Evolutionary conservation across 164 flowering plant species (phyloP).

Genomic region (Sextonia rubra): DNA sequence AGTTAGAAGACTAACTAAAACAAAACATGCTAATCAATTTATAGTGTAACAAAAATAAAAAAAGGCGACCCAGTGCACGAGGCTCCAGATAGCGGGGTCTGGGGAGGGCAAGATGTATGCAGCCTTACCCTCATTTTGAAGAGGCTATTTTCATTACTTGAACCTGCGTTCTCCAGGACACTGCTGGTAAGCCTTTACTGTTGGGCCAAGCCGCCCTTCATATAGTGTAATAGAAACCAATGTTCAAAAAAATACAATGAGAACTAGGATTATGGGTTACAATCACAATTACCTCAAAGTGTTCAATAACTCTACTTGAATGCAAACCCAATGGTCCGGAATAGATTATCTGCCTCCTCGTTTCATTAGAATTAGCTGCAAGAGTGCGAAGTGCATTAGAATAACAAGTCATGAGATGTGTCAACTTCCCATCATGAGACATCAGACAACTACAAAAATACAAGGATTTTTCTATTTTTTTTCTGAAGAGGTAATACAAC

Average conservation of each 20-base stretch:
- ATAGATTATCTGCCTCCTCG: conserved; percentile 51
- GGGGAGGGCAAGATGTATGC: too few relatives aligned
- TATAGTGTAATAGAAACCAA: too few relatives aligned
- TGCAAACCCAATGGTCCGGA: conserved; percentile 57
- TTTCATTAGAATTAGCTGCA: conserved; percentile 58
- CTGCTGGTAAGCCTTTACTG: too few relatives aligned
- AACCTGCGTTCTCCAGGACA: too few relatives aligned
- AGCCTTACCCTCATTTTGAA: too few relatives aligned
- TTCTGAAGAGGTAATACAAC: background rate
- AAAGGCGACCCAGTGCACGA: too few relatives aligned
- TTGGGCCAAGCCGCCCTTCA: too few relatives aligned
- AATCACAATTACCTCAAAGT: conserved; percentile 46
- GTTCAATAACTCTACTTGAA: conserved; percentile 48
- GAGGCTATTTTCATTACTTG: too few relatives aligned
- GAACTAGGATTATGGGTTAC: background rate
- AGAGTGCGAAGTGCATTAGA: background rate
- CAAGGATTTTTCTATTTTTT: background rate
- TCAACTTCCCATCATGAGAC: background rate
- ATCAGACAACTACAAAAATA: background rate
- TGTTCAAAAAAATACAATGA: background rate
- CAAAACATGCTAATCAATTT: background rate
- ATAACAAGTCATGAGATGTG: background rate
- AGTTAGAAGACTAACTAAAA: too few relatives aligned
- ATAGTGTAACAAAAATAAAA: too few relatives aligned
- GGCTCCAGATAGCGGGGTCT: too few relatives aligned